Evolutionary conservation across 1,284 basidiomycete species (phyloP).

Genomic region (Boletus albobrunnescens): DNA sequence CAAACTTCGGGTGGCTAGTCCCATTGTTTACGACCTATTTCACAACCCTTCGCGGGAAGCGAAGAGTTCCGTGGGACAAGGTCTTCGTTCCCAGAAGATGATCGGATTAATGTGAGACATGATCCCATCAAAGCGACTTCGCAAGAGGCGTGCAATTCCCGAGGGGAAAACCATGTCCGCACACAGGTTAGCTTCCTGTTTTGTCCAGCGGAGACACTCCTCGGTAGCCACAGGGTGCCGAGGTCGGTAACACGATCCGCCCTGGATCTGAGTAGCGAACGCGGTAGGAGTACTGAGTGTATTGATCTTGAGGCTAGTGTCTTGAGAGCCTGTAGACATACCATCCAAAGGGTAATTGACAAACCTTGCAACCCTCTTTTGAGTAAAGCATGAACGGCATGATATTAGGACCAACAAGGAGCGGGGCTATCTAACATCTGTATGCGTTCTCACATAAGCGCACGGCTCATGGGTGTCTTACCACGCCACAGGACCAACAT

Average conservation of each 20-base stretch:
- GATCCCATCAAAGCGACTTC: constrained; percentile 30
- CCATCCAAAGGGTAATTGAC: background rate
- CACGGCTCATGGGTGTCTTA: constrained; percentile 8
- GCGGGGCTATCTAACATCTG: constrained; percentile 19
- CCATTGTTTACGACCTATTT: background rate
- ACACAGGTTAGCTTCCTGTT: background rate
- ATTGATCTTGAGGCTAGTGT: background rate
- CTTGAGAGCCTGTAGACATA: background rate
- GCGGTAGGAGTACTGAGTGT: background rate
- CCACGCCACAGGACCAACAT: constrained; percentile 15
- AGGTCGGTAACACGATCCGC: background rate
- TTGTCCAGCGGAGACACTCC: background rate
- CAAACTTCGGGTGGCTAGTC: background rate
- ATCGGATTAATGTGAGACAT: constrained; percentile 14
- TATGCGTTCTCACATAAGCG: constrained; percentile 14
- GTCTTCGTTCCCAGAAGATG: background rate
- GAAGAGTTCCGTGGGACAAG: constrained; percentile 3
- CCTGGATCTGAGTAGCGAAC: background rate
- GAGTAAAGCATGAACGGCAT: constrained; percentile 5
- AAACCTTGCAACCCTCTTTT: background rate
- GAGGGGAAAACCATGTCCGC: background rate
- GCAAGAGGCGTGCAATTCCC: background rate
- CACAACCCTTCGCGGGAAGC: background rate
- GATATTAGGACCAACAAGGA: constrained; percentile 16
- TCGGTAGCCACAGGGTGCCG: background rate